phyloP scores from a whole-genome alignment of 257 asterid species.

The Cinchona pubescens region DNA sequence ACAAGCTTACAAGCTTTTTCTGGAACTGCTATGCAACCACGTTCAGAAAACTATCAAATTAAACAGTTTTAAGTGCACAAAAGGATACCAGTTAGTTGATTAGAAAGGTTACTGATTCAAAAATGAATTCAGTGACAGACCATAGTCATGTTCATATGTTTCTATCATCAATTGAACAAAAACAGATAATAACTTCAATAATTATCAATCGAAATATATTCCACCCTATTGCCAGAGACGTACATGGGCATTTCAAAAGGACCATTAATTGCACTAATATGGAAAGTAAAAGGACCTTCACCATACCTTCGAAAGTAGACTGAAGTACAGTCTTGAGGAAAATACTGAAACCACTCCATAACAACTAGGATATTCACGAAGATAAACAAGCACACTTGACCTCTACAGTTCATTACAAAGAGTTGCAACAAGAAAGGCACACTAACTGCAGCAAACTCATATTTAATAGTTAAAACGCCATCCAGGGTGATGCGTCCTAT shows the following conservation, averaged over 20 bases:
- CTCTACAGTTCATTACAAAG: neutral
- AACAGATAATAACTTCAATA: no score
- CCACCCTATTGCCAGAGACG: neutral
- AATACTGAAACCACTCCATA: neutral
- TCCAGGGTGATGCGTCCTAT: slow-evolving; percentile 23
- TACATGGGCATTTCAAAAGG: neutral
- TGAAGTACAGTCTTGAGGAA: neutral
- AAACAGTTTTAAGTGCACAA: no score
- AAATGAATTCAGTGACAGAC: no score
- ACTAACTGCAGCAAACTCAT: slow-evolving; percentile 23
- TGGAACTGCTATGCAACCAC: no score
- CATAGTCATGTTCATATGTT: no score
- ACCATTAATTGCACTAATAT: slow-evolving; percentile 6
- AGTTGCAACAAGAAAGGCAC: slow-evolving; percentile 3
- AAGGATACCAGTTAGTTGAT: no score
- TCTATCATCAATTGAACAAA: no score
- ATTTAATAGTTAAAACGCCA: slow-evolving; percentile 52
- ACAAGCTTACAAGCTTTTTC: no score
- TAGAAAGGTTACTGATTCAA: no score
- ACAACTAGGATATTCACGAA: neutral
- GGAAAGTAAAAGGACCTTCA: neutral
- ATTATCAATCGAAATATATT: no score
- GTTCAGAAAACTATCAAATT: no score
- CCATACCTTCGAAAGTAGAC: neutral
- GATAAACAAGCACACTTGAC: neutral